phyloP scores from a whole-genome alignment of 371 early-diverging fungal genomes.

The Rhizopus microsporus region DNA sequence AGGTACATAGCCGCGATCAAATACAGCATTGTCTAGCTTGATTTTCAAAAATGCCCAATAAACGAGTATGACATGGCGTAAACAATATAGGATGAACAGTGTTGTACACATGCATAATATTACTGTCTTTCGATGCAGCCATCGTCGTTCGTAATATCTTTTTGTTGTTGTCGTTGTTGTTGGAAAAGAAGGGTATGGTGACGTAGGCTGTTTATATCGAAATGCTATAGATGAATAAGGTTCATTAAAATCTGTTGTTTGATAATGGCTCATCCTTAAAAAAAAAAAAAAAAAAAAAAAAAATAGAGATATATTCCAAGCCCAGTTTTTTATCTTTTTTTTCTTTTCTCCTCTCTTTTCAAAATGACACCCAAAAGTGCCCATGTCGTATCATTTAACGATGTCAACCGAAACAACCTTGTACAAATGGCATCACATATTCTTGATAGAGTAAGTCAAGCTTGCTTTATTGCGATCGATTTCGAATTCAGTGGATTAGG shows the following conservation, averaged over 20 bases:
- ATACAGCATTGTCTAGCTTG: constrained; percentile 54
- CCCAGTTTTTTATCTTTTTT: not conserved
- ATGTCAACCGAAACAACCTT: constrained; percentile 21
- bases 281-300: not conserved
- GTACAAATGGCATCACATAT: constrained; percentile 13
- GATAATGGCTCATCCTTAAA: constrained; percentile 10
- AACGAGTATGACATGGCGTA: constrained; percentile 35
- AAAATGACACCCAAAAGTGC: constrained; percentile 15
- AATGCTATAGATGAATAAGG: constrained; percentile 52
- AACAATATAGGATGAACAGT: constrained; percentile 32
- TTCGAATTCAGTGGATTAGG: constrained; percentile 89
- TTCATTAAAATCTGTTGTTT: constrained; percentile 31
- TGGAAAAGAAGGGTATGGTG: constrained; percentile 35
- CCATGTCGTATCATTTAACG: constrained; percentile 1
- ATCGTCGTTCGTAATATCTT: constrained; percentile 18
- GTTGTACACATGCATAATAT: constrained; percentile 22
- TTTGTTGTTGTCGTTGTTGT: constrained; percentile 12
- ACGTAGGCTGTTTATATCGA: constrained; percentile 46
- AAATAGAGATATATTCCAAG: not conserved
- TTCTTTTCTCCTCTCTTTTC: not conserved
- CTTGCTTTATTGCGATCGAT: constrained; percentile 81
- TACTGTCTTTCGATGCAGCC: constrained; percentile 41
- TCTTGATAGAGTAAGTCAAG: constrained; percentile 28
- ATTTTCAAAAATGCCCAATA: constrained; percentile 45
- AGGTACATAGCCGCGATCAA: constrained; percentile 52